These are phyloP conservation scores for Calonectria pseudoturangicola DNA, from an alignment of 2,329 filamentous ascomycete species.

Conservation along the genomic window DNA sequence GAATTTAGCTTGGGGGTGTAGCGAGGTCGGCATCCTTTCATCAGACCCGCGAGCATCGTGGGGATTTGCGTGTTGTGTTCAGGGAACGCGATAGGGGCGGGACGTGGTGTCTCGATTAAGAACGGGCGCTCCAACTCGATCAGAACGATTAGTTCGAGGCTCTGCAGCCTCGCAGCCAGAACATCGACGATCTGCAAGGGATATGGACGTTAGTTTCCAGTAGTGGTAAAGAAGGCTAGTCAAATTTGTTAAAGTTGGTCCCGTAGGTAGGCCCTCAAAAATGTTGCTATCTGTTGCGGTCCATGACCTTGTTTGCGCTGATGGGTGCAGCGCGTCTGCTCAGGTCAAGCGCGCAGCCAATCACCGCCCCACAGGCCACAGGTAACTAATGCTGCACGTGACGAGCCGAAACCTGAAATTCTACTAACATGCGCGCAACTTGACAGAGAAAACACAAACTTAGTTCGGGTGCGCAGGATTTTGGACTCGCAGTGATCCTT, in stretches of 20 bases:
- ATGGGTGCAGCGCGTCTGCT: background rate
- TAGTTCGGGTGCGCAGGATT: background rate
- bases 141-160: background rate
- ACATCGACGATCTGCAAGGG: background rate
- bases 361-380: background rate
- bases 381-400: background rate
- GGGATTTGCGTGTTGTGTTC: background rate
- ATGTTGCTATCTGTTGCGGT: background rate
- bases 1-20: slow-evolving; percentile 90
- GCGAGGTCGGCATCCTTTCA: slow-evolving; percentile 80
- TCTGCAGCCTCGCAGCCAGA: background rate
- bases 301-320: background rate
- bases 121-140: background rate
- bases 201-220: background rate
- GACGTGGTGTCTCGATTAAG: background rate
- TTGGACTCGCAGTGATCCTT: slow-evolving; percentile 3
- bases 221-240: background rate
- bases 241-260: background rate
- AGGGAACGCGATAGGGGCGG: background rate
- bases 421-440: background rate
- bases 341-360: background rate
- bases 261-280: background rate
- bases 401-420: background rate
- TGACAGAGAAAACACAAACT: slow-evolving; percentile 1
- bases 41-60: slow-evolving; percentile 23